Percentiles rank a stretch among this genome's conserved stretches.
Conservation (phyloP, 148 eudicot species). For the Rhododendron williamsianum region DNA sequence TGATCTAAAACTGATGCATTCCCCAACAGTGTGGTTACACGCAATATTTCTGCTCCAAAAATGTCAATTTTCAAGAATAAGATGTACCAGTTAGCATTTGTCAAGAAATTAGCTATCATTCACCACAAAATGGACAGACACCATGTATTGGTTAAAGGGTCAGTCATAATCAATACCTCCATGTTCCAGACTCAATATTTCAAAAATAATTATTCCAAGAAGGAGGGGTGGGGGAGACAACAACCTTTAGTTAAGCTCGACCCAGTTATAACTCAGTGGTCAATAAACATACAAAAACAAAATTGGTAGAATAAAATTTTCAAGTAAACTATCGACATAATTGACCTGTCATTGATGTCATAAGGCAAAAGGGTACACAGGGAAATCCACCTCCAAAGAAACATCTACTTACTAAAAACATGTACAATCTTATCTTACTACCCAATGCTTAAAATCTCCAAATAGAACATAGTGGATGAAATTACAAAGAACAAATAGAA, state of each 20-base stretch:
- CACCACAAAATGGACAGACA: constrained; percentile 67
- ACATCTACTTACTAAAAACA: background rate
- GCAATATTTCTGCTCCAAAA: constrained; percentile 99
- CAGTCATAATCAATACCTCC: constrained; percentile 32
- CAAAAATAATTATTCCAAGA: background rate
- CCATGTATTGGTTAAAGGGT: constrained; percentile 34
- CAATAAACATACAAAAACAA: background rate
- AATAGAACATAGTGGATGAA: background rate
- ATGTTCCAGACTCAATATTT: constrained; percentile 6
- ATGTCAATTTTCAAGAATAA: constrained; percentile 96
- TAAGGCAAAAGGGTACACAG: background rate
- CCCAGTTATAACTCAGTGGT: constrained; percentile 1
- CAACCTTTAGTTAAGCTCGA: constrained; percentile 4
- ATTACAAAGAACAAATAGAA: background rate
- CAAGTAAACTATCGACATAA: background rate
- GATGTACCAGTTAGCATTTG: constrained; percentile 94
- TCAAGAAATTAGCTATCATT: constrained; percentile 55
- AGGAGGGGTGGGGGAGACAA: background rate
- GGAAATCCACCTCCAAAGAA: background rate
- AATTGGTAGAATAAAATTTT: background rate
- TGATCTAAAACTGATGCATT: constrained; percentile 98
- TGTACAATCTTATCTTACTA: background rate
- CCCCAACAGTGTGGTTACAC: constrained; percentile 99
- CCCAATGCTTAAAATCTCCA: background rate
- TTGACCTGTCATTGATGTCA: background rate